Percentiles rank a stretch among this genome's conserved stretches.
Evolutionary conservation across 768 basidiomycete genomes (phyloP).

Genomic region (Suillus paluster): DNA sequence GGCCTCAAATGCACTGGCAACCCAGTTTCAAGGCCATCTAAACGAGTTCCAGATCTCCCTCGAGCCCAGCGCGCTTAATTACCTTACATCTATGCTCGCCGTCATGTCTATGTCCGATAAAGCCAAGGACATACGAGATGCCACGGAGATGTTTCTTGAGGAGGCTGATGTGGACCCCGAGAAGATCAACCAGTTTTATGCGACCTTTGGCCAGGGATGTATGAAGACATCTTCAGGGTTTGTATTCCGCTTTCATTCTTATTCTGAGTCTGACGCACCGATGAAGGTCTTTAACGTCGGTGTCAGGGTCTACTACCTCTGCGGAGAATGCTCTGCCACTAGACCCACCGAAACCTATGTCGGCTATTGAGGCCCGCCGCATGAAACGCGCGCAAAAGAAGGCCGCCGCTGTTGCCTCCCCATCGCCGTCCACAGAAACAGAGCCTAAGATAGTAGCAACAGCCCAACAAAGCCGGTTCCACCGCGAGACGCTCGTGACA

Average conservation of each 20-base stretch:
- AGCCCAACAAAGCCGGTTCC: slow-evolving; percentile 54
- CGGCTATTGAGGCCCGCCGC: slow-evolving; percentile 10
- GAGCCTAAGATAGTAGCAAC: slow-evolving; percentile 38
- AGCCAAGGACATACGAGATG: slow-evolving; percentile 2
- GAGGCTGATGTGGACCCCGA: slow-evolving; percentile 14
- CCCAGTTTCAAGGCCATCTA: slow-evolving; percentile 10
- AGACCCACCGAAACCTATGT: slow-evolving; percentile 7
- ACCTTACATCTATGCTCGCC: slow-evolving; percentile 15
- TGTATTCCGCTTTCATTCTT: neutral
- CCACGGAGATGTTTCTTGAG: slow-evolving; percentile 18
- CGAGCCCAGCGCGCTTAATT: slow-evolving; percentile 15
- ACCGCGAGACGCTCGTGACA: slow-evolving; percentile 50
- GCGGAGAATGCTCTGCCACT: neutral
- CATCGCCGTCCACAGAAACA: neutral
- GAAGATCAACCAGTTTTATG: slow-evolving; percentile 14
- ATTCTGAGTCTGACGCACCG: neutral
- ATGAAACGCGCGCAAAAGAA: slow-evolving; percentile 19
- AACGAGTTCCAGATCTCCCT: slow-evolving; percentile 12
- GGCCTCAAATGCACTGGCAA: slow-evolving; percentile 5
- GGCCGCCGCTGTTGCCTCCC: slow-evolving; percentile 1
- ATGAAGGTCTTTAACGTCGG: neutral
- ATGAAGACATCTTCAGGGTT: neutral
- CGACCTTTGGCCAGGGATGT: slow-evolving; percentile 1
- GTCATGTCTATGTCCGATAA: slow-evolving; percentile 12
- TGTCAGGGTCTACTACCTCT: neutral